A percentile compares a stretch with the other conserved stretches of the same genome.
Evolutionary conservation across 441 rosid species (phyloP).

Genomic region (Arabidopsis lyrata): DNA sequence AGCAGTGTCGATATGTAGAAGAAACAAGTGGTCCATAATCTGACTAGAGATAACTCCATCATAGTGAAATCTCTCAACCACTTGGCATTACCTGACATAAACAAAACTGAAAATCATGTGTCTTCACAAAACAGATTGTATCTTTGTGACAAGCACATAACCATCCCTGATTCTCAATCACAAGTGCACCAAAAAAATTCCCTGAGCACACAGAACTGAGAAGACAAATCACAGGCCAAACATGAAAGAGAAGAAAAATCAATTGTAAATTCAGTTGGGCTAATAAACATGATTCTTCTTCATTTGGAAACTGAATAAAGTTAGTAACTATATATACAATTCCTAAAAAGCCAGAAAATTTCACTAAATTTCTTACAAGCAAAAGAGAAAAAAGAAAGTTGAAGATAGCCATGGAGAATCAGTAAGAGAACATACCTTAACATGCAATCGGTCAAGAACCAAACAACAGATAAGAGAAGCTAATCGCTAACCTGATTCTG

Average conservation of each 20-base stretch:
- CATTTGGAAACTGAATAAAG: slow-evolving; percentile 11
- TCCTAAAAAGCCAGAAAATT: not conserved
- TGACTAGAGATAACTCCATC: slow-evolving; percentile 46
- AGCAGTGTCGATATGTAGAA: slow-evolving; percentile 54
- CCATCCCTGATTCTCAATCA: not conserved
- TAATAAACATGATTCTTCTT: not conserved
- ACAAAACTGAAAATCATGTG: not conserved
- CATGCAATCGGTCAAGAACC: slow-evolving; percentile 10
- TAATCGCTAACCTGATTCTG: slow-evolving; percentile 33
- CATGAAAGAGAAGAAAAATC: not conserved
- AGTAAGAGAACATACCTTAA: not conserved
- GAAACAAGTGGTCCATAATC: slow-evolving; percentile 43
- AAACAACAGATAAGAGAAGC: not conserved
- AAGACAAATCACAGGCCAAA: slow-evolving; percentile 19
- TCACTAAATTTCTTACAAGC: not conserved
- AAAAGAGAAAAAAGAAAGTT: not conserved
- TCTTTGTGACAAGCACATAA: not conserved
- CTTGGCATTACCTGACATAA: slow-evolving; percentile 44
- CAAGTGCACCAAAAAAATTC: not conserved
- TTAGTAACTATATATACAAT: not conserved
- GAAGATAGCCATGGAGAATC: slow-evolving; percentile 5
- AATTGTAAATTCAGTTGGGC: not conserved
- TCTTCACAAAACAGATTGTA: slow-evolving; percentile 1
- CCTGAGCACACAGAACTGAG: not conserved
- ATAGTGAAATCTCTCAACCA: slow-evolving; percentile 29